A percentile compares a stretch with the other conserved stretches of the same genome.
phyloP scores from a whole-genome alignment of 768 basidiomycete species.

The Multifurca ochricompacta region DNA sequence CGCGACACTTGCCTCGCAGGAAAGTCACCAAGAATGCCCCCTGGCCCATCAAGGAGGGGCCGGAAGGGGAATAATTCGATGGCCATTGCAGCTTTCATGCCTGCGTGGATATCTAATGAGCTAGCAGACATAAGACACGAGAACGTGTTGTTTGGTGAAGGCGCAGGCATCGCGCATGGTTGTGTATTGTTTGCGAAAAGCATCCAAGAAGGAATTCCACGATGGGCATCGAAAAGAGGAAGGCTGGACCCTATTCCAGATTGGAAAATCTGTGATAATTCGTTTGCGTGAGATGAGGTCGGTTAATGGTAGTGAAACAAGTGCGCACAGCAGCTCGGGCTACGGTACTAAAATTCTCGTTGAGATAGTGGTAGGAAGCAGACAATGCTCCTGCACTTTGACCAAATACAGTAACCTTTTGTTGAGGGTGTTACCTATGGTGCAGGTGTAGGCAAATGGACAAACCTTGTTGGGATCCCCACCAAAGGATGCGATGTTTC shows the following conservation, averaged over 20 bases:
- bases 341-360: conserved; percentile 23
- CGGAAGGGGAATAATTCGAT: conserved; percentile 29
- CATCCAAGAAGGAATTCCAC: conserved; percentile 31
- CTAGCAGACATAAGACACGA: conserved; percentile 26
- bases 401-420: conserved; percentile 33
- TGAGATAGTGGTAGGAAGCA: conserved; percentile 27
- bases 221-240: conserved; percentile 27
- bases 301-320: background rate
- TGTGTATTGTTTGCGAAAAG: conserved; percentile 33
- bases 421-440: background rate
- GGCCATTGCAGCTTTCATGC: conserved; percentile 23
- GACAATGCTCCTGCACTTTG: conserved; percentile 35
- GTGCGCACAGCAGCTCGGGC: conserved; percentile 23
- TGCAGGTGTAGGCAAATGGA: background rate
- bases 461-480: conserved; percentile 24
- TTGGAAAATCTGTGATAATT: conserved; percentile 34
- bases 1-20: conserved; percentile 30
- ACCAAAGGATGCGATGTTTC: conserved; percentile 27
- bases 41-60: conserved; percentile 37
- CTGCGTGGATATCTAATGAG: conserved; percentile 15
- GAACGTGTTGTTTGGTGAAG: conserved; percentile 28
- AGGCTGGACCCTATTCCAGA: conserved; percentile 32
- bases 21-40: conserved; percentile 33
- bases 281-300: background rate
- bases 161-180: conserved; percentile 26